Percentiles rank a stretch among this genome's conserved stretches.
These are phyloP conservation scores for Spatholobus suberectus DNA, from an alignment of 306 rosid genomes.

Conservation along the genomic window DNA sequence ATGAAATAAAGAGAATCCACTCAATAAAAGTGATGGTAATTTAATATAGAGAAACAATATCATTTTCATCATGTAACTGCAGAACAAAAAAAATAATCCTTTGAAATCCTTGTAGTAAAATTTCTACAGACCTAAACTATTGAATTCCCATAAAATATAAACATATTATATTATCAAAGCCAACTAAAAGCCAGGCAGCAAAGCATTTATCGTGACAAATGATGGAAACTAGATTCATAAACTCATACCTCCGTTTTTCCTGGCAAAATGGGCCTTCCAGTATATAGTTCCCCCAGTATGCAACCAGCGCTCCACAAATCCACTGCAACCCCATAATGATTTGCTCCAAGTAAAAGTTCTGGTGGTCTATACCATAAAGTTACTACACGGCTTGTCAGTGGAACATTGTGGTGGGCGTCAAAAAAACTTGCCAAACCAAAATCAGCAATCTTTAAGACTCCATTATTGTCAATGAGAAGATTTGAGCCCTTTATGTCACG, in stretches of 20 bases:
- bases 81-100: conserved; percentile 1
- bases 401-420: conserved; percentile 69
- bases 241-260: conserved; percentile 94
- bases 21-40: not conserved
- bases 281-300: conserved; percentile 90
- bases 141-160: not conserved
- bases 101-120: not conserved
- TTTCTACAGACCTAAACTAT: not conserved
- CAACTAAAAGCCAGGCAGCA: not conserved
- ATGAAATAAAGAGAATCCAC: not conserved
- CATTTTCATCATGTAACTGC: conserved; percentile 2
- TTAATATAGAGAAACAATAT: conserved; percentile 5
- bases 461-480: conserved; percentile 83
- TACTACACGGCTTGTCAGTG: conserved; percentile 92
- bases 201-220: conserved; percentile 28
- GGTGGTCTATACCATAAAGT: conserved; percentile 99
- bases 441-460: conserved; percentile 92
- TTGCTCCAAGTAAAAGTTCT: conserved; percentile 95
- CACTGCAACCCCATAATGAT: conserved; percentile 92
- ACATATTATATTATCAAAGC: not conserved
- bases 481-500: conserved; percentile 99
- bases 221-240: conserved; percentile 22
- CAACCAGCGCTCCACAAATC: conserved; percentile 98
- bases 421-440: conserved; percentile 92
- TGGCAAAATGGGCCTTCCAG: conserved; percentile 94